phyloP scores from a whole-genome alignment of 345 rosid genomes.

The Lumnitzera littorea region DNA sequence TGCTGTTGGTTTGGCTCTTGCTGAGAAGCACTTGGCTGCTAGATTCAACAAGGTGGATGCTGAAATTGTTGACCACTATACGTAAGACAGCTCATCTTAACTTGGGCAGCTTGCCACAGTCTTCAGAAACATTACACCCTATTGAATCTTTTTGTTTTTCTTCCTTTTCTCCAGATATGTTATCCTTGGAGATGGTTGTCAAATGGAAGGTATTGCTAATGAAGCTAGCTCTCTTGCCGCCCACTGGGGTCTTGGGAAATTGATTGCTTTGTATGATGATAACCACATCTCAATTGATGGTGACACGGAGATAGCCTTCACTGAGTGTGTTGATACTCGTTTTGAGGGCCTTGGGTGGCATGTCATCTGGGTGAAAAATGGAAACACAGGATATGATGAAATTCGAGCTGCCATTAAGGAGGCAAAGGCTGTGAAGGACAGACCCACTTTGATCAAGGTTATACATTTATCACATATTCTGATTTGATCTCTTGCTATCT shows the following conservation, averaged over 20 bases:
- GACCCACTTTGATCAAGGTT: constrained; percentile 86
- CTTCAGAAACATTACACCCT: no score
- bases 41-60: constrained; percentile 77
- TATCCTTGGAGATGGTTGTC: constrained; percentile 94
- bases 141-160: neutral
- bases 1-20: constrained; percentile 95
- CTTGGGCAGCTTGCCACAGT: neutral
- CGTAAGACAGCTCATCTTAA: constrained; percentile 32
- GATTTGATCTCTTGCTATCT: neutral
- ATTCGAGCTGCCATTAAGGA: constrained; percentile 98
- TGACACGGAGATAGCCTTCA: constrained; percentile 94
- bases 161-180: constrained; percentile 37
- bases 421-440: constrained; percentile 93
- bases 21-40: constrained; percentile 89
- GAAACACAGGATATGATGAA: constrained; percentile 97
- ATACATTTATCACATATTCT: constrained; percentile 5
- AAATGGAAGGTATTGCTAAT: constrained; percentile 94
- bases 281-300: constrained; percentile 99
- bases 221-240: constrained; percentile 95
- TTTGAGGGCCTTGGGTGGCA: constrained; percentile 99
- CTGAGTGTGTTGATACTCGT: constrained; percentile 75
- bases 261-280: constrained; percentile 97
- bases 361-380: constrained; percentile 99
- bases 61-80: constrained; percentile 83
- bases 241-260: constrained; percentile 98